Base-by-base conservation (phyloP, 257 asterid species). In the Voacanga thouarsii region DNA sequence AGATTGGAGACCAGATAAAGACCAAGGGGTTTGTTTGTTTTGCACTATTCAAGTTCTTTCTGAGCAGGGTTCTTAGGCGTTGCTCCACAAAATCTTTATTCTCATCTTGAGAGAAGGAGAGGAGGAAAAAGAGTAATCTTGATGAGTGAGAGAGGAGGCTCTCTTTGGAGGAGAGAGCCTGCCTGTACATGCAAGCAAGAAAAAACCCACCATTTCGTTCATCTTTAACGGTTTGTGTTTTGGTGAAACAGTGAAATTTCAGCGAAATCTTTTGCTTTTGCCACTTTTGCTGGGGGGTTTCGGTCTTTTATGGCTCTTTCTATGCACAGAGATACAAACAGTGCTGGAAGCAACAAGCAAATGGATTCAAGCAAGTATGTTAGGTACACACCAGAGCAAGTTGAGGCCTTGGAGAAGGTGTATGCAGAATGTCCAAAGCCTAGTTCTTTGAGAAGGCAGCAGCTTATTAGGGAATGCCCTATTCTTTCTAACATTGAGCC, bases 331-430 rank as follows among this genome's bases (percentile, higher is more conserved):
- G 92, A 89, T 23, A 80, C 90, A 18, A 86, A 77, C 86, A 84
- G 88, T 82, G 86, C 85, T 47, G 87, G 89, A 18, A 87, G 88
- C 64, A 85, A 88, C 75, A 90, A 84, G 49, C 90, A 88, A 66
- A 93, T 95, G 99, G 99, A 95, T 79, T 83, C 92, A 12, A 88
- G 94, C 80, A 95, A 95, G 91, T 95, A 95, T 76, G 99, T 95
- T 55, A 80, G 99, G 82, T 95, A 95, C 86, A 95, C 98, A 33
- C 99, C 98, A 1, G 99, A 93, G 87, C 99, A 95, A 85, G 99
- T 95, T 18, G 99, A 95, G 73, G 99, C 97, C 41, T 88, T 94
- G 56, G 99, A 94, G 77, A 89, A 98, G 85, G 99, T 93, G 7
- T 95, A 95, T 71, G 72, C 95, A 0, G 99, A 93, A 77, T 95